Evolutionary conservation across 768 basidiomycete species (phyloP), one percentile per base, ranked within the genome.

Genomic region (Podaxis sp.): DNA sequence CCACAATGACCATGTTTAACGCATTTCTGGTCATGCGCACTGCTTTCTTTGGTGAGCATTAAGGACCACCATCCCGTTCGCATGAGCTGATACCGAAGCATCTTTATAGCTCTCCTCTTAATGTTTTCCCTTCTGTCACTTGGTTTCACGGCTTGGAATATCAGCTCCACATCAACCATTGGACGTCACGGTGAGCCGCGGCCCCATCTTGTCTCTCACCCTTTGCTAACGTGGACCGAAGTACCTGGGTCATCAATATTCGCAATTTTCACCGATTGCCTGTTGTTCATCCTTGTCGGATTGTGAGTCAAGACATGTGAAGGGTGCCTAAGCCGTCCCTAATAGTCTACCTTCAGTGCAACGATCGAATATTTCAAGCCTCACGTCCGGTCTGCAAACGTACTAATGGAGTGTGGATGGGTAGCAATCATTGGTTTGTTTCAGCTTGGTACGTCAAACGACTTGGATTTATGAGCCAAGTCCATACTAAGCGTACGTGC

Each of bases 121-220:
- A 84, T 81, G 66, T 72, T 87, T 48, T 84, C 80, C 66, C 63
- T 85, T 51, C 76, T 89, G 53, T 70, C 80, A 6, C 68, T 88
- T 46, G 77, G 81, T 24, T 87, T 88, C 65, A 80, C 86, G 6
- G 77, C 80, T 42, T 88, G 86, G 87, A 85, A 85, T 68, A 71
- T 86, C 22, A 72, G 74, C 55, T 74, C 77, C 15, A 75, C 77
- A 19, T 72, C 67, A 57, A 71, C 73, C 9, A 69, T 71, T 11
- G 76, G 74, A 3, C 56, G 40, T 22, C 55, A 51, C 28, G 46
- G 61, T 74, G 61, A 68, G 76, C 64, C 75, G 85, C 60, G 77
- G 67, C 30, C 13, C 9, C 2, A 49, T 26, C 44, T 26, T 39
- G 28, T 53, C 8, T 13, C 17, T 48, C 33, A 28, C 39, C 62